Conservation (phyloP, 805 yeast genomes). For the Candida rishiriensis region DNA sequence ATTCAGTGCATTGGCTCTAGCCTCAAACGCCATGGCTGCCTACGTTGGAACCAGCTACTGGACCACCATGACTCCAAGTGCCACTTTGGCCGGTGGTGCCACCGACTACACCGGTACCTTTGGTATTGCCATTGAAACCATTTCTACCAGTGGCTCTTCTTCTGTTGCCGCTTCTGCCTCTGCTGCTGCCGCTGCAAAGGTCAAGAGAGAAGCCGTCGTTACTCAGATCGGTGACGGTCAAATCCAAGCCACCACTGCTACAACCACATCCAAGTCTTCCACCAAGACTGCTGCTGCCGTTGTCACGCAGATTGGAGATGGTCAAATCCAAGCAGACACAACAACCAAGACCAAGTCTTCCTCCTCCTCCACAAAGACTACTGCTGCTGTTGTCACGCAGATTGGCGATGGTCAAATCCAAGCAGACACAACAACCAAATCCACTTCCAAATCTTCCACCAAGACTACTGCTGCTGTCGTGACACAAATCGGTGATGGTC, state of each 20-base stretch:
- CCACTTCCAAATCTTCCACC: constrained; percentile 27
- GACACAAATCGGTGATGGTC: constrained; percentile 16
- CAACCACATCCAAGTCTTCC: constrained; percentile 19
- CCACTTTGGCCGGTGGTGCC: constrained; percentile 40
- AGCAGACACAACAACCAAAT: constrained; percentile 35
- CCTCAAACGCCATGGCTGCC: constrained; percentile 47
- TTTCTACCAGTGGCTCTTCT: constrained; percentile 32
- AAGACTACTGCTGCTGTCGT: constrained; percentile 17
- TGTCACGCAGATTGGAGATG: constrained; percentile 35
- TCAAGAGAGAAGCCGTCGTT: constrained; percentile 30
- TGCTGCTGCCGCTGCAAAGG: constrained; percentile 24
- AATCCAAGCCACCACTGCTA: constrained; percentile 32
- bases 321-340: constrained; percentile 33
- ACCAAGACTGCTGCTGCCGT: constrained; percentile 31
- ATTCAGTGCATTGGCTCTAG: constrained; percentile 35
- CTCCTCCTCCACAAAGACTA: constrained; percentile 27
- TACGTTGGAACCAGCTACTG: constrained; percentile 56
- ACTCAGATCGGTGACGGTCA: constrained; percentile 35
- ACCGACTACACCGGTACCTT: constrained; percentile 55
- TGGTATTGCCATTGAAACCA: constrained; percentile 66
- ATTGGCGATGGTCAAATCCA: constrained; percentile 50
- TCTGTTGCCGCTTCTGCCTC: constrained; percentile 27
- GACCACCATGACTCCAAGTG: constrained; percentile 63
- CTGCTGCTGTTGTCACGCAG: constrained; percentile 35
- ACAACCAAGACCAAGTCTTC: constrained; percentile 25